phyloP scores from a whole-genome alignment of 2,329 filamentous ascomycete species.

The Phialophora tarda region DNA sequence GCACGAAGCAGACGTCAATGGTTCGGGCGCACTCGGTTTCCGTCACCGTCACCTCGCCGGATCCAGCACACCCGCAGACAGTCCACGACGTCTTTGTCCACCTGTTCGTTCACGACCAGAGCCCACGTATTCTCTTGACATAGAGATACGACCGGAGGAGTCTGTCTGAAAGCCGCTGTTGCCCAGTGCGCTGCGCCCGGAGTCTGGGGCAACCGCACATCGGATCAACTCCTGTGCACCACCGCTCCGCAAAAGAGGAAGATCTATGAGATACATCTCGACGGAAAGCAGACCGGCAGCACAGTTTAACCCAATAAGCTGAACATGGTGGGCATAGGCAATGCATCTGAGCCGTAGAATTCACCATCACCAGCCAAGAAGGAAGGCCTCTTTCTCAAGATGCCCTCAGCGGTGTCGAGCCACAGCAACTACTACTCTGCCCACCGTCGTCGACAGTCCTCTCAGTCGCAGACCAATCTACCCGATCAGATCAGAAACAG shows the following conservation, averaged over 20 bases:
- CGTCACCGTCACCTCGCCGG: constrained; percentile 6
- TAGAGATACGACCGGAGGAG: not conserved
- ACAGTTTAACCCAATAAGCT: not conserved
- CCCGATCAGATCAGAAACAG: constrained; percentile 31
- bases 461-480: constrained; percentile 37
- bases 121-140: not conserved
- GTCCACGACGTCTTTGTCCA: not conserved
- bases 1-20: constrained; percentile 10
- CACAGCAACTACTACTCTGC: constrained; percentile 35
- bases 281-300: constrained; percentile 12
- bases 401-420: constrained; percentile 35
- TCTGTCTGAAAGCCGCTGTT: not conserved
- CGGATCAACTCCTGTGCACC: not conserved
- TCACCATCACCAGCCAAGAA: constrained; percentile 32
- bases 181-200: not conserved
- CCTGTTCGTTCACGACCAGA: not conserved
- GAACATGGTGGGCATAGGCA: constrained; percentile 27
- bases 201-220: constrained; percentile 4
- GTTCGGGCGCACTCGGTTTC: constrained; percentile 7
- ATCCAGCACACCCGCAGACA: not conserved
- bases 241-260: constrained; percentile 23
- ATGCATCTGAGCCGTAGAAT: constrained; percentile 33
- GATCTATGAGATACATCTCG: constrained; percentile 11
- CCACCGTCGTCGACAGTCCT: constrained; percentile 36
- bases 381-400: constrained; percentile 34